phyloP scores from a whole-genome alignment of 495 filamentous ascomycete genomes.

The Aspergillus biplanus region DNA sequence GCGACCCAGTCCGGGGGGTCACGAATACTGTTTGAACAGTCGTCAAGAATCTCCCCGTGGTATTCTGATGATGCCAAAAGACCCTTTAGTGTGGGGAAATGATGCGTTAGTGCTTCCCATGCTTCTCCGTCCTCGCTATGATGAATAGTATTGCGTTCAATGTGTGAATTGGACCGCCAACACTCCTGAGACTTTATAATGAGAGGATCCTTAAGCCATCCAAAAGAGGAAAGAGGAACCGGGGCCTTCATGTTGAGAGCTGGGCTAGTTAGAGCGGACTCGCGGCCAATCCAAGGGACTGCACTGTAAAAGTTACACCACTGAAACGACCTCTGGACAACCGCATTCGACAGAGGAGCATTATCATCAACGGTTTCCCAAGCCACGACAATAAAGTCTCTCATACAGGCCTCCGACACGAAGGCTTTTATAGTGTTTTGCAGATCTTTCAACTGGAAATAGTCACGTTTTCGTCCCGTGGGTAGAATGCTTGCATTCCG shows the following conservation, averaged over 20 bases:
- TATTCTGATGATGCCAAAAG: conserved; percentile 34
- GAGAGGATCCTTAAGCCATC: conserved; percentile 58
- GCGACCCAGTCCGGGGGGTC: conserved; percentile 48
- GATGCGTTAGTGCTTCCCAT: conserved; percentile 33
- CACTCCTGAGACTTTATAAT: conserved; percentile 56
- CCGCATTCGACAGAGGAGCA: conserved; percentile 49
- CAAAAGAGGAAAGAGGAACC: conserved; percentile 56
- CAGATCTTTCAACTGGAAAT: conserved; percentile 48
- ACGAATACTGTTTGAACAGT: conserved; percentile 25
- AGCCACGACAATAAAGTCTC: conserved; percentile 48
- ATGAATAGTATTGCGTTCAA: conserved; percentile 26
- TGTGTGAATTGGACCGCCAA: conserved; percentile 50
- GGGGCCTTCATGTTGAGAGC: conserved; percentile 35
- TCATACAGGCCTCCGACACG: conserved; percentile 54
- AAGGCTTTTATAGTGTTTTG: conserved; percentile 56
- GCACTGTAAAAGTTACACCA: conserved; percentile 63
- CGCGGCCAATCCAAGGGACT: conserved; percentile 52
- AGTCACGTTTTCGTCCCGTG: conserved; percentile 52
- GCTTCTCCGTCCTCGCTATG: conserved; percentile 20
- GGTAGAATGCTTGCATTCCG: conserved; percentile 54
- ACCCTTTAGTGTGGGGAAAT: conserved; percentile 34
- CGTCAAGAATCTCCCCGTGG: conserved; percentile 14
- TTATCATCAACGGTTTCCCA: conserved; percentile 62
- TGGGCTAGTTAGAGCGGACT: conserved; percentile 46
- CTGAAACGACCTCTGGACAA: conserved; percentile 54